phyloP scores from a whole-genome alignment of 1,139 yeast species.

The Debaryomycetaceae sp. region DNA sequence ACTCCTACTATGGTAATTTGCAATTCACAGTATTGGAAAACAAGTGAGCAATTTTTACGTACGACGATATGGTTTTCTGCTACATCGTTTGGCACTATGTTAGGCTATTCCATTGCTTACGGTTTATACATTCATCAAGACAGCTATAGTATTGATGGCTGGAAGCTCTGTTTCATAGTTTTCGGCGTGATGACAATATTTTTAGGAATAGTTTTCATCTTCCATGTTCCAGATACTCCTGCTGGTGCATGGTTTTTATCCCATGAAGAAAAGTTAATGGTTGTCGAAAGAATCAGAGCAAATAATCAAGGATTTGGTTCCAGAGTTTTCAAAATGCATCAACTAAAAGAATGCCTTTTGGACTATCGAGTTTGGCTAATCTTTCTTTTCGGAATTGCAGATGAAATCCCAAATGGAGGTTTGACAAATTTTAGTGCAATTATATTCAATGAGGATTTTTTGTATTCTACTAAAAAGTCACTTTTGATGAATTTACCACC shows the following conservation, averaged over 20 bases:
- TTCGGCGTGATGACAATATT: conserved; percentile 16
- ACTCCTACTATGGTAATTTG: conserved; percentile 60
- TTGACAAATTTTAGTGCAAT: conserved; percentile 43
- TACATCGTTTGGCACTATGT: conserved; percentile 28
- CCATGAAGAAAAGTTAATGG: conserved; percentile 8
- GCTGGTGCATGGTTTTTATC: conserved; percentile 15
- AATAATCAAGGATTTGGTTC: conserved; percentile 21
- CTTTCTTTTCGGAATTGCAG: conserved; percentile 20
- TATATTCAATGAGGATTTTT: conserved; percentile 41
- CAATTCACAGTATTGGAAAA: conserved; percentile 27
- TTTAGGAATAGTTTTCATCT: conserved; percentile 10
- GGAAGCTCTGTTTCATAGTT: conserved; percentile 16
- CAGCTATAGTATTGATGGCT: conserved; percentile 11
- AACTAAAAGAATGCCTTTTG: conserved; percentile 4
- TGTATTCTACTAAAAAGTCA: conserved; percentile 25
- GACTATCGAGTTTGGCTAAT: not conserved
- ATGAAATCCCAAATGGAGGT: conserved; percentile 37
- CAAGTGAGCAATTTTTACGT: conserved; percentile 24
- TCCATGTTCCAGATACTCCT: conserved; percentile 17
- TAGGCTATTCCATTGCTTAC: conserved; percentile 24
- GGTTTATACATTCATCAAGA: conserved; percentile 15
- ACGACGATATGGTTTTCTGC: conserved; percentile 29
- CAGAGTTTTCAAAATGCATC: conserved; percentile 13
- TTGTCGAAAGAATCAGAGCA: conserved; percentile 21
- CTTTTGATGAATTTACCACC: conserved; percentile 29